Evolutionary conservation across 2,329 filamentous ascomycete species (phyloP).

Genomic region (Paecilomyces sp.): DNA sequence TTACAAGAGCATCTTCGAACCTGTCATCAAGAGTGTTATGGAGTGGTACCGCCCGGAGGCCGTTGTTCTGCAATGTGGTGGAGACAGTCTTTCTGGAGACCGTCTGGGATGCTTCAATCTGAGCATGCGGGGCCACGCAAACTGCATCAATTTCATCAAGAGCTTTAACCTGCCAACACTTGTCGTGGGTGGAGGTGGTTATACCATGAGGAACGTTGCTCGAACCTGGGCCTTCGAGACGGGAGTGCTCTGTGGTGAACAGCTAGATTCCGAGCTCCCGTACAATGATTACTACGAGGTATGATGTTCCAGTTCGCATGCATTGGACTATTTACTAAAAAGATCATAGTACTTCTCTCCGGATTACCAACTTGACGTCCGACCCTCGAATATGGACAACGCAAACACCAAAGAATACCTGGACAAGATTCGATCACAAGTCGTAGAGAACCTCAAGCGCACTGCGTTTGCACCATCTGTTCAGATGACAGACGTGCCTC

Average conservation of each 20-base stretch:
- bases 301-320: constrained; percentile 10
- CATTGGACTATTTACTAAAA: constrained; percentile 15
- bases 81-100: constrained; percentile 61
- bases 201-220: constrained; percentile 60
- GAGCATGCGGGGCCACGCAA: constrained; percentile 63
- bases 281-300: constrained; percentile 93
- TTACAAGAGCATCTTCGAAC: constrained; percentile 63
- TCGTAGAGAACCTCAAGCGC: constrained; percentile 60
- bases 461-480: constrained; percentile 57
- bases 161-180: constrained; percentile 59
- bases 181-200: constrained; percentile 60
- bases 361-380: constrained; percentile 63
- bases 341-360: constrained; percentile 56
- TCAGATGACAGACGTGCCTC: constrained; percentile 58
- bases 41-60: constrained; percentile 62
- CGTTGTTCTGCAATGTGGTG: constrained; percentile 62
- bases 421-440: constrained; percentile 59
- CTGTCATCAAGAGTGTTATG: constrained; percentile 61
- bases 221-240: constrained; percentile 62
- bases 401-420: constrained; percentile 62
- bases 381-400: constrained; percentile 66
- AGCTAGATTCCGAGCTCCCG: constrained; percentile 75
- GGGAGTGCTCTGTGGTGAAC: constrained; percentile 74
- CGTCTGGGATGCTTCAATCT: constrained; percentile 63
- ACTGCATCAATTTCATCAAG: constrained; percentile 63